Evolutionary conservation across 345 rosid genomes (phyloP).

Genomic region (Theobroma cacao): DNA sequence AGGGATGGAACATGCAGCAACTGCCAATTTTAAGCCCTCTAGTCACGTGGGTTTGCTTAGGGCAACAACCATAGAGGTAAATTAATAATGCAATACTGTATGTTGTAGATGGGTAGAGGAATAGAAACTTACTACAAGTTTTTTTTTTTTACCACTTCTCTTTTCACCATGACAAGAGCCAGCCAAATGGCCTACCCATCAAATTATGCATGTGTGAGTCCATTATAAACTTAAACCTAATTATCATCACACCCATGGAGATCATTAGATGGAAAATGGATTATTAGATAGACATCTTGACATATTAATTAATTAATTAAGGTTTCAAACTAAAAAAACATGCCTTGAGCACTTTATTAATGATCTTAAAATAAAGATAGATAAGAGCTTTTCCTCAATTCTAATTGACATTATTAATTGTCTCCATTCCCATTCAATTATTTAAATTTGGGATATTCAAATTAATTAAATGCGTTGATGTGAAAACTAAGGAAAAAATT

Average conservation of each 20-base stretch:
- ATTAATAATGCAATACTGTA: neutral
- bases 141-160: no score
- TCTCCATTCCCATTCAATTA: neutral
- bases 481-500: no score
- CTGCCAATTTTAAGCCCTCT: conserved; percentile 16
- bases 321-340: neutral
- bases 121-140: neutral
- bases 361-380: neutral
- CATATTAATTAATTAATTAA: no score
- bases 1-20: conserved; percentile 34
- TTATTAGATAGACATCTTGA: no score
- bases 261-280: neutral
- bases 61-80: conserved; percentile 27
- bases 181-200: no score
- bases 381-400: neutral
- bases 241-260: neutral
- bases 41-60: conserved; percentile 18
- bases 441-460: neutral
- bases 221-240: no score
- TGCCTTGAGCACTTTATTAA: neutral
- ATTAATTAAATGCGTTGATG: no score
- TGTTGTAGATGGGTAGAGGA: neutral
- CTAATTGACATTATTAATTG: neutral
- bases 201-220: neutral
- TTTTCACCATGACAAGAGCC: no score